Percentiles rank a stretch among this genome's conserved stretches.
These are phyloP conservation scores for Calocera viscosa DNA, from an alignment of 768 basidiomycete genomes.

Conservation along the genomic window DNA sequence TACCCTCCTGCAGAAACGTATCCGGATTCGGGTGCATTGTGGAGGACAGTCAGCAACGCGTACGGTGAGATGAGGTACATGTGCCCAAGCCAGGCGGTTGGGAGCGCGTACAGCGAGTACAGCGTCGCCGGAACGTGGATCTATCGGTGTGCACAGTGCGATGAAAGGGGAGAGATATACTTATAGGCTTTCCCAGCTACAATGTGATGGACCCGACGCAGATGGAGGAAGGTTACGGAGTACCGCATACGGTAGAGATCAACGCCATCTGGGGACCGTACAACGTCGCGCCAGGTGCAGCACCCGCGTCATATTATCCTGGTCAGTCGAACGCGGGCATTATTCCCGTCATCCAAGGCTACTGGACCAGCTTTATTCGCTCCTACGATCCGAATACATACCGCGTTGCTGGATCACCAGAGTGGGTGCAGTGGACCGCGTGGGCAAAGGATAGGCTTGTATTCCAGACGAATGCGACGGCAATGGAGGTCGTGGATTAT, in stretches of 20 bases:
- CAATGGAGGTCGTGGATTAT: neutral
- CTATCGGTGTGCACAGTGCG: neutral
- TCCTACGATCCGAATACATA: neutral
- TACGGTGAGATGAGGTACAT: neutral
- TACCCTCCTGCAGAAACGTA: neutral
- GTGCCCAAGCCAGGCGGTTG: neutral
- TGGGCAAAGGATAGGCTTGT: neutral
- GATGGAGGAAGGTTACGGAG: neutral
- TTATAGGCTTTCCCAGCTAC: neutral
- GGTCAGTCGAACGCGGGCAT: neutral
- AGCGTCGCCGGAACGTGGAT: neutral
- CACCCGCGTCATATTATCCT: neutral
- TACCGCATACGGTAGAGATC: slow-evolving; percentile 4
- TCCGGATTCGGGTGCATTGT: neutral
- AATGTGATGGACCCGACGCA: neutral
- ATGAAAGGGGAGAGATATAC: neutral
- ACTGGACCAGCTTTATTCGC: neutral
- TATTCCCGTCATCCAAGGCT: neutral
- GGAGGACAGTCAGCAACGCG: slow-evolving; percentile 4
- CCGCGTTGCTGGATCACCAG: neutral
- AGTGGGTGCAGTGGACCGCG: neutral
- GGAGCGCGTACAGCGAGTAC: neutral
- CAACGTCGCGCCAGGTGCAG: neutral
- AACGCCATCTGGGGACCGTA: slow-evolving; percentile 4
- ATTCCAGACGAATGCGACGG: slow-evolving; percentile 3